Evolutionary conservation across 73 alveolate genomes (phyloP), one percentile per base, ranked within the genome.

Genomic region (Tetrahymena borealis): DNA sequence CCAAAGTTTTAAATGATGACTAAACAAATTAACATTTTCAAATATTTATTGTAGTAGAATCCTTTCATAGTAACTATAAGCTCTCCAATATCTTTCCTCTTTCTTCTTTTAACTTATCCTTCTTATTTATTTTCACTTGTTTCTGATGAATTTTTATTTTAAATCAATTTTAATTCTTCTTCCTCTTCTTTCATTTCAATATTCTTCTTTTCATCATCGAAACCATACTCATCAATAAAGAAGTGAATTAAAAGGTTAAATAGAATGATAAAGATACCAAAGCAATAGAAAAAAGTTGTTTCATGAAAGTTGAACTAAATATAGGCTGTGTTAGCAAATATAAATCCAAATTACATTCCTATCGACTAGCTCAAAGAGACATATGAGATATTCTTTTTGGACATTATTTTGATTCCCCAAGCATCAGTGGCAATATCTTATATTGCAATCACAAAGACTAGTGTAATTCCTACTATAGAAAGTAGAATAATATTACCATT

Each of bases 391-490:
- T 60, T 60, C 38, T 60, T 28, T 60, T 60, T 60, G 0, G 85
- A 60, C 85, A 60, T 60, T 1, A 60, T 60, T 28, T 60, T 60
- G n/a, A 60, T 60, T 15, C 85, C 94, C 94, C 94, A 91, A 7
- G 91, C 94, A 60, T 91, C 94, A 18, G 90, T 40, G n/a, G 94
- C 94, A 40, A 91, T 91, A 38, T 91, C 94, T 24, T 91, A 32
- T 18, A 77, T 91, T 8, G 94, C 94, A 0, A 90, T 38, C 5
- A 91, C 40, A 31, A 91, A 37, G 43, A 91, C 90, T 36, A 91
- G 37, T 18, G 43, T 40, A 1, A 91, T 32, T 35, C 94, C 94
- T n/a, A 91, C 40, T 4, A 78, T 11, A 33, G 94, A 32, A n/a
- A 91, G 33, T 28, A 91, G 15, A 37, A 38, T 43, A 16, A 91